Evolutionary conservation across 1,284 basidiomycete species (phyloP).

Genomic region (Trametes hirsuta): DNA sequence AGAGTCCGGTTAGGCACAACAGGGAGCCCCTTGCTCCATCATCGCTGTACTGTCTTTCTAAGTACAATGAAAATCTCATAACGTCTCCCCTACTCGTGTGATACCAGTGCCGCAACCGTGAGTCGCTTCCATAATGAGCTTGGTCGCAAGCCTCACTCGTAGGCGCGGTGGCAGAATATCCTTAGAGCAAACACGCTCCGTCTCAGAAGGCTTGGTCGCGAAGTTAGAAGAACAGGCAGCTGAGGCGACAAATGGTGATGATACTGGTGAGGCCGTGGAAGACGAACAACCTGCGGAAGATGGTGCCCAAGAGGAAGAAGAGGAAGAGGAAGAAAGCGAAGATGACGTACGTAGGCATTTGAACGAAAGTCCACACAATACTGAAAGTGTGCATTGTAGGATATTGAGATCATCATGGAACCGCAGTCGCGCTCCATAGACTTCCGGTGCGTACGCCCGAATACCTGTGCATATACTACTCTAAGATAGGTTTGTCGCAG

Average conservation of each 20-base stretch:
- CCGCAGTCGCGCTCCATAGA: conserved; percentile 69
- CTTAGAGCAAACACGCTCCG: conserved; percentile 43
- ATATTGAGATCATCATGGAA: conserved; percentile 83
- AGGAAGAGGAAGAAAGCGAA: conserved; percentile 42
- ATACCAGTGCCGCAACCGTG: conserved; percentile 57
- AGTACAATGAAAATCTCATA: conserved; percentile 26
- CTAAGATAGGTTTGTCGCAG: conserved; percentile 4
- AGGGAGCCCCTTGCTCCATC: conserved; percentile 8
- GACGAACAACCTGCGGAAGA: conserved; percentile 40
- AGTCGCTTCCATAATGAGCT: conserved; percentile 35
- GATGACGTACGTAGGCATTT: conserved; percentile 41
- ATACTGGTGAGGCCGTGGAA: conserved; percentile 37
- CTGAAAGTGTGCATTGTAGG: conserved; percentile 43
- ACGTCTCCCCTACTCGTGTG: conserved; percentile 34
- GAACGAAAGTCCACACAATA: not conserved
- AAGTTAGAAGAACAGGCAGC: conserved; percentile 48
- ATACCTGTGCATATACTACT: no score
- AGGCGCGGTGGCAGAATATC: conserved; percentile 42
- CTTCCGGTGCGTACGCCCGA: conserved; percentile 56
- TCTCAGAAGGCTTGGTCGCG: conserved; percentile 49
- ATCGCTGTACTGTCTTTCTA: conserved; percentile 19
- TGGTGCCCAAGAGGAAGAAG: conserved; percentile 47
- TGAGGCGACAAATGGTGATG: conserved; percentile 27
- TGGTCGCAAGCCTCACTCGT: conserved; percentile 18
- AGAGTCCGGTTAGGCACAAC: conserved; percentile 30